A percentile compares a stretch with the other conserved stretches of the same genome.
Evolutionary conservation across 2,329 filamentous ascomycete species (phyloP).

Genomic region (Rhynchosporium agropyri): DNA sequence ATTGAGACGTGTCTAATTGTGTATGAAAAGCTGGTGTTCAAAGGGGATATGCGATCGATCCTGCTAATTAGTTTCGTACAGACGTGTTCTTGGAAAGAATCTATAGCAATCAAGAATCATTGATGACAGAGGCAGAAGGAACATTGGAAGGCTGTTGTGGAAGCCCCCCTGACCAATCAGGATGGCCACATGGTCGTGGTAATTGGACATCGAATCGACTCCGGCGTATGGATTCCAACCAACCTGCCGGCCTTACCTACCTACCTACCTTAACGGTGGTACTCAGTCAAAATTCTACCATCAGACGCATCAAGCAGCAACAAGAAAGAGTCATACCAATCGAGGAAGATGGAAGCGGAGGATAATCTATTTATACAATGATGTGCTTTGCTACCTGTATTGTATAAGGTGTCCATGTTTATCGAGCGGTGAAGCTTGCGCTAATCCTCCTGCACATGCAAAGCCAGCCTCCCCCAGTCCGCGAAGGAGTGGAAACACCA

Average conservation of each 20-base stretch:
- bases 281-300: background rate
- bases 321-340: background rate
- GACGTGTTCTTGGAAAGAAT: background rate
- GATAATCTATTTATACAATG: background rate
- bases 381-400: too few species aligned
- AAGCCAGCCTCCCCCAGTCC: constrained; percentile 9
- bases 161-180: constrained; percentile 3
- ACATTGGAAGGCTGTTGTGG: constrained; percentile 1
- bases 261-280: background rate
- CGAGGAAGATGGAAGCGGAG: background rate
- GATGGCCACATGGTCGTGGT: constrained; percentile 3
- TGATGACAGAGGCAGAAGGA: background rate
- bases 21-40: background rate
- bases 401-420: background rate
- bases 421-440: constrained; percentile 8
- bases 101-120: constrained; percentile 6
- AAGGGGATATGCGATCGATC: background rate
- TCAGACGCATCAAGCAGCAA: background rate
- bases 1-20: background rate
- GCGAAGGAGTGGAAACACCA: constrained; percentile 6
- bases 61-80: background rate
- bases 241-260: background rate
- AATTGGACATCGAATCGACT: background rate
- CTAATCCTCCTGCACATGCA: background rate
- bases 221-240: background rate